Conservation (phyloP, 2,329 filamentous ascomycete species). For the Aspergillus brasiliensis region DNA sequence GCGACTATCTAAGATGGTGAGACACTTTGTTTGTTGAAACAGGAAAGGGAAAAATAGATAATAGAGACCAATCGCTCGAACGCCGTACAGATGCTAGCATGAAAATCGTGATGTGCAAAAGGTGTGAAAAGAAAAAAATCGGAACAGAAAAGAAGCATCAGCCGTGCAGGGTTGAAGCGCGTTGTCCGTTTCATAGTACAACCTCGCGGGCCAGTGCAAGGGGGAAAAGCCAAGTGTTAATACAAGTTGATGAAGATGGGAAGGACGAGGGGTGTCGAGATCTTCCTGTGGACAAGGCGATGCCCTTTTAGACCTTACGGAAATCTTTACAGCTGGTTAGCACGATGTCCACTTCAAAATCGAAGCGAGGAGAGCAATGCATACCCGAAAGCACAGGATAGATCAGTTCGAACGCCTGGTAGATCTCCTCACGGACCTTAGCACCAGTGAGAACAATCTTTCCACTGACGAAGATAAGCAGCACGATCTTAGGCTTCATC, state of each 20-base stretch:
- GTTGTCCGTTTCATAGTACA: conserved; percentile 21
- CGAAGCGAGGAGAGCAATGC: conserved; percentile 27
- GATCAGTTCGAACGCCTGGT: conserved; percentile 95
- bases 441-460: conserved; percentile 98
- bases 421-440: conserved; percentile 97
- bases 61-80: conserved; percentile 44
- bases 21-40: conserved; percentile 24
- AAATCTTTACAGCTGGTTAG: conserved; percentile 52
- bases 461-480: conserved; percentile 95
- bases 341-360: background rate
- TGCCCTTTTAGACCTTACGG: conserved; percentile 58
- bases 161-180: conserved; percentile 13
- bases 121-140: conserved; percentile 4
- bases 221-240: conserved; percentile 29
- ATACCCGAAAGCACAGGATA: conserved; percentile 89
- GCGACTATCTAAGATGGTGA: conserved; percentile 45
- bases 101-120: conserved; percentile 37
- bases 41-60: conserved; percentile 4
- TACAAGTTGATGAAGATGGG: conserved; percentile 28
- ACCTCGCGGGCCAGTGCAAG: conserved; percentile 18
- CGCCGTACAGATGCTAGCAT: conserved; percentile 48
- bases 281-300: conserved; percentile 17
- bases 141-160: conserved; percentile 9
- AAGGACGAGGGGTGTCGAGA: conserved; percentile 19
- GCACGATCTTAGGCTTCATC: conserved; percentile 99